These are phyloP conservation scores for Aspergillus fijiensis DNA, from an alignment of 2,329 filamentous ascomycete species.

Conservation along the genomic window DNA sequence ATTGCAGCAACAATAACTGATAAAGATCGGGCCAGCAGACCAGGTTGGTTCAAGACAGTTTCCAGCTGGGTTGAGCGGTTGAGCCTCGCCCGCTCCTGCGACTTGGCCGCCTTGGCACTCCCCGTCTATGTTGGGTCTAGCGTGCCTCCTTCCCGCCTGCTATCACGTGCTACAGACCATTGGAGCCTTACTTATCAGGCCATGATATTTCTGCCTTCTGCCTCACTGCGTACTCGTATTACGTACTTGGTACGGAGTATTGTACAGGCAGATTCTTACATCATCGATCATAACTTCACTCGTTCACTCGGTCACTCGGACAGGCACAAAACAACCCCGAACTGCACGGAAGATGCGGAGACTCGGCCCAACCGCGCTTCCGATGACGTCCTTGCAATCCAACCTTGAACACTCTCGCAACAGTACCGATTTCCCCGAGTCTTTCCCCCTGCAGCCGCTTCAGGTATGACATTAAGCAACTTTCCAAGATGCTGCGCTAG, in stretches of 20 bases:
- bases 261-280: too few relatives aligned
- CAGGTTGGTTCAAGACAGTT: background rate
- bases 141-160: background rate
- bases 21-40: background rate
- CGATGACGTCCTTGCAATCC: constrained; percentile 10
- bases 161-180: background rate
- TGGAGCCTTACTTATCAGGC: too few relatives aligned
- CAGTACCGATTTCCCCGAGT: too few relatives aligned
- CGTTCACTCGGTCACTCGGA: too few relatives aligned
- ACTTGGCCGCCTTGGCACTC: constrained; percentile 20
- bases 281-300: too few relatives aligned
- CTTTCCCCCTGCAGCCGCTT: too few relatives aligned
- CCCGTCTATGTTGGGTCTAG: constrained; percentile 6
- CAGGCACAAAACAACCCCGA: background rate
- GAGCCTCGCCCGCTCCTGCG: constrained; percentile 23
- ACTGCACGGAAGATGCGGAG: background rate
- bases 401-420: background rate
- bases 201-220: background rate
- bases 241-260: background rate
- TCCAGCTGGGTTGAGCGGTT: constrained; percentile 12
- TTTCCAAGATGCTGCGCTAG: background rate
- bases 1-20: background rate
- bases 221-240: background rate
- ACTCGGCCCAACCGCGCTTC: constrained; percentile 4
- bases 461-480: too few relatives aligned